Evolutionary conservation across 148 eudicot species (phyloP), one percentile per base, ranked within the genome.

Genomic region (Cornus florida): DNA sequence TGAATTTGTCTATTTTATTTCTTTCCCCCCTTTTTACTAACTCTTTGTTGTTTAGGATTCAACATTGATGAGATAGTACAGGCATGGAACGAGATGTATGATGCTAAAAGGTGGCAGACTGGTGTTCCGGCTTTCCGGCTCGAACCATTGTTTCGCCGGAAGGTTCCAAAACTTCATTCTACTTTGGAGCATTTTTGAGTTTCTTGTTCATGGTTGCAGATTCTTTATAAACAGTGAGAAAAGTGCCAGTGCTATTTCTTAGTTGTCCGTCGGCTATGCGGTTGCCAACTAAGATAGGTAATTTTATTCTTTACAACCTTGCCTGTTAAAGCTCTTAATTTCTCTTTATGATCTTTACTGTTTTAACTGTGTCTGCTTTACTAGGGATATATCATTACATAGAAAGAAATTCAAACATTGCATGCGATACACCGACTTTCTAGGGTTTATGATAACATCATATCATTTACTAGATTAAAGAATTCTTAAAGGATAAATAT

Each of bases 71-170:
- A 95, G 82, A 90, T 95, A 70, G 94, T 93, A 71, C 95, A 90
- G 84, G 98, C 98, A 67, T 95, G 97, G 97, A 86, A 91, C 83
- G 98, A 95, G 90, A 95, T 93, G 98, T 93, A 92, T 80, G 97
- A 96, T 90, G 95, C 90, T 48, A 88, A 93, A 69, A 83, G 90
- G 85, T 96, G 99, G 99, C 93, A 90, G 87, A 83, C 90, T 77
- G 98, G 95, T 67, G 88, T 87, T 86, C 89, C 93, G 39, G 88
- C 97, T 65, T 89, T 90, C 77, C 86, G 94, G 62, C 87, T 93
- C 71, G 93, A 91, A 82, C 93, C 97, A 56, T 77, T 93, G 79
- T 88, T 91, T 79, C 91, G 99, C 11, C 79, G 97, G 76, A 82
- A 95, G 77, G 90, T 89, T 77, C 90, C 99, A 22, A 89, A 80